Base-by-base conservation (phyloP, 345 rosid species). In the Barbarea vulgaris region DNA sequence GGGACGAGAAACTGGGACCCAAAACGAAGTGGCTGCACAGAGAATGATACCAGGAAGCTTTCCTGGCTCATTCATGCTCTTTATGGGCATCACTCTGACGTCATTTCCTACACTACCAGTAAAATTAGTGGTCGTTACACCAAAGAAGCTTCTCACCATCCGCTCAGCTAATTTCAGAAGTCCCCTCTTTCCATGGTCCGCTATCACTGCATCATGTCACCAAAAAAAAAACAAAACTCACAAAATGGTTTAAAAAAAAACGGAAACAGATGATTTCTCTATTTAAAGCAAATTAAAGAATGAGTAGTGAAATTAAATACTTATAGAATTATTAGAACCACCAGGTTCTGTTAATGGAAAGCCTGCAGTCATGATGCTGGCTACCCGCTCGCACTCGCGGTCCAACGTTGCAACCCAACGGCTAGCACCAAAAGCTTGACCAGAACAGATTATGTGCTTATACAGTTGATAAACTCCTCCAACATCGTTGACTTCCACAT, bases 1-100 rank as follows among this genome's bases (percentile, higher is more conserved):
- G 19, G 83, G 83, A 0, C 90, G 97, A 1, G 91, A 73, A 62
- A 82, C 92, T 7, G 97, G 95, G 62, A 93, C 80, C 99, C 99
- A 96, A 73, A 93, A 93, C 14, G 99, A 96, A 80, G 98, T 86
- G 7, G 96, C 92, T 31, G 93, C 98, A 69, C 90, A 87, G 9
- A 96, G 83, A 41, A 91, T 90, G 76, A 87, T 80, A 13, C 98
- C 97, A 0, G 89, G 89, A 28, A 98, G 97, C 70, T 87, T 82
- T 31, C 99, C 99, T 10, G 96, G 98, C 69, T 91, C 97, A 72
- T 82, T 85, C 0, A 87, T 39, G 18, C 86, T 96, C 83, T 84
- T 89, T 53, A 93, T 55, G 28, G 95, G 89, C 98, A 89, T 93
- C 21, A 93, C 88, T 37, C 92, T 80, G 4, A 96, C 89, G 64